Conservation (phyloP, 768 basidiomycete species). For the Naganishia onofrii region DNA sequence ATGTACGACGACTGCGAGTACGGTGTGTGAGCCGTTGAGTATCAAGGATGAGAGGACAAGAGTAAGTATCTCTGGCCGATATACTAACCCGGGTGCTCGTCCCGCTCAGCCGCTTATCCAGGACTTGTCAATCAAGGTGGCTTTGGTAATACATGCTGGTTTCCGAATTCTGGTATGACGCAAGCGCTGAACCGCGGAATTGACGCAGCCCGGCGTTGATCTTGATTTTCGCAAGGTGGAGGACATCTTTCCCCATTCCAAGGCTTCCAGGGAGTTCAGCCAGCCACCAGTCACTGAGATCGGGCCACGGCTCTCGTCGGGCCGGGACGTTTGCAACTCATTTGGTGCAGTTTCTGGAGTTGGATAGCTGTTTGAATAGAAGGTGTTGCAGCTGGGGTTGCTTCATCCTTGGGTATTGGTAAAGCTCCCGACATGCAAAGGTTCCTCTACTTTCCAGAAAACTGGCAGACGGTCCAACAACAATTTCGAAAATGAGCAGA, state of each 20-base stretch:
- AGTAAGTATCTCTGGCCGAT: not conserved
- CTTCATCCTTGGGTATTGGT: too few species aligned
- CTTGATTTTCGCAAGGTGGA: slow-evolving; percentile 7
- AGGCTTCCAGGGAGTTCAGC: not conserved
- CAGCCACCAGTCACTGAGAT: not conserved
- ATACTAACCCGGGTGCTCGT: slow-evolving; percentile 1
- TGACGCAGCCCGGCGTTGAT: slow-evolving; percentile 1
- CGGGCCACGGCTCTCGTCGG: slow-evolving; percentile 3
- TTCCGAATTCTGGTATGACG: slow-evolving; percentile 27
- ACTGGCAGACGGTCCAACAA: too few species aligned
- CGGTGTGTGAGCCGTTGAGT: not conserved
- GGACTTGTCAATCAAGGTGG: not conserved
- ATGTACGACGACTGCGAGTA: not conserved
- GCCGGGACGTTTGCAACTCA: too few species aligned
- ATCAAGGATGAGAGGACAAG: not conserved
- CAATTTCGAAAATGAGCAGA: too few species aligned
- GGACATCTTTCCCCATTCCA: not conserved
- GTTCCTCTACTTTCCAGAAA: too few species aligned
- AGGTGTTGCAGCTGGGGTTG: too few species aligned
- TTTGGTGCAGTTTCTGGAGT: too few species aligned
- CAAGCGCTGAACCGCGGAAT: slow-evolving; percentile 6
- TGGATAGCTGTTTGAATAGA: too few species aligned
- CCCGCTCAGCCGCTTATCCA: slow-evolving; percentile 26
- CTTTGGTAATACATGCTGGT: slow-evolving; percentile 15
- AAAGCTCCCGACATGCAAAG: too few species aligned